Conservation (phyloP, 73 alveolate genomes). For the Stentor roeselii region DNA sequence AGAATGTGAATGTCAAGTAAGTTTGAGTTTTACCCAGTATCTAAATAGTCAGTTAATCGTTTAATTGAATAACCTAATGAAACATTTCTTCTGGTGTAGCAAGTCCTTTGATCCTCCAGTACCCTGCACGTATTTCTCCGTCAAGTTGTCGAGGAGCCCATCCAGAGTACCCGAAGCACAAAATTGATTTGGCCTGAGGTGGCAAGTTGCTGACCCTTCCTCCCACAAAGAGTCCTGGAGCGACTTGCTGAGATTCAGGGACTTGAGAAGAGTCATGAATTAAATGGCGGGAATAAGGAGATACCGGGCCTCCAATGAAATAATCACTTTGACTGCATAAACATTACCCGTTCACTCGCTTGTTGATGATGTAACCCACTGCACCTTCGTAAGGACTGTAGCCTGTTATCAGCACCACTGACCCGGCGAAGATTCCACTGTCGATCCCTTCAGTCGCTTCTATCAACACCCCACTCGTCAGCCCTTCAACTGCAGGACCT, state of each 20-base stretch:
- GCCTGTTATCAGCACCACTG: not conserved
- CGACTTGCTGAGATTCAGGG: not conserved
- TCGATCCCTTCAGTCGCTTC: not conserved
- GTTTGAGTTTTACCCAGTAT: too few species aligned
- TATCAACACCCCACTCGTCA: not conserved
- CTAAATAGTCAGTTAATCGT: too few species aligned
- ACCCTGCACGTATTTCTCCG: not conserved
- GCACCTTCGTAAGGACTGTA: not conserved
- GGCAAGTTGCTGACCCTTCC: not conserved
- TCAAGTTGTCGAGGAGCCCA: not conserved
- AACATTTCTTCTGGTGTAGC: not conserved
- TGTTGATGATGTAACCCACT: not conserved
- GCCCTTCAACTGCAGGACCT: not conserved
- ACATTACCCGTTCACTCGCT: not conserved
- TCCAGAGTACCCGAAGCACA: not conserved
- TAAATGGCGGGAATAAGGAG: not conserved
- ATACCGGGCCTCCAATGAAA: constrained; percentile 1
- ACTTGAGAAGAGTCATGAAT: not conserved
- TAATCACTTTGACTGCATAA: not conserved
- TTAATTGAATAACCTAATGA: too few species aligned
- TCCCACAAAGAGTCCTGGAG: not conserved
- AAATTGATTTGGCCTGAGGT: not conserved
- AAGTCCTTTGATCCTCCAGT: not conserved
- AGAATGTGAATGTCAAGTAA: too few species aligned
- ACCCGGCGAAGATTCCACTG: not conserved